phyloP scores from a whole-genome alignment of 2,329 filamentous ascomycete species.

The Capronia epimyces region DNA sequence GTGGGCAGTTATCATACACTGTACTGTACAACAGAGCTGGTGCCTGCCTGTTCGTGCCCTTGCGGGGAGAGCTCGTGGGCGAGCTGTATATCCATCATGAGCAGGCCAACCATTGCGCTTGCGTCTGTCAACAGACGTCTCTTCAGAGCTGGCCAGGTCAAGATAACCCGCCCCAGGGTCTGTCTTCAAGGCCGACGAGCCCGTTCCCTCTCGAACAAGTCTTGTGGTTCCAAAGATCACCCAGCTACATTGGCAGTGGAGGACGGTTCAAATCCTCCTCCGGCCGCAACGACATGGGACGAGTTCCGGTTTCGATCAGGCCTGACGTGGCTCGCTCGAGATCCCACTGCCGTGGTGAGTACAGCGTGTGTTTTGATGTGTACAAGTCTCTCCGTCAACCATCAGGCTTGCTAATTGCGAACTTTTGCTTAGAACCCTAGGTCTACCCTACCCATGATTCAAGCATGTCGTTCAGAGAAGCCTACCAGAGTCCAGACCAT shows the following conservation, averaged over 20 bases:
- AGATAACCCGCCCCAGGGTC: no score
- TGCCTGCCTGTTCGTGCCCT: no score
- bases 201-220: background rate
- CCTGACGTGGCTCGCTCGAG: slow-evolving; percentile 9
- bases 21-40: no score
- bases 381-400: background rate
- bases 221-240: no score
- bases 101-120: background rate
- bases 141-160: background rate
- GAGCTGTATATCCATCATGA: no score
- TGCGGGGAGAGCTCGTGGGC: no score
- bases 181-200: background rate
- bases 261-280: background rate
- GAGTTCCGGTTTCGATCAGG: slow-evolving; percentile 1
- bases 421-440: background rate
- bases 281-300: background rate
- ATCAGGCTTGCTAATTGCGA: background rate
- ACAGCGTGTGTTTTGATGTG: background rate
- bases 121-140: background rate
- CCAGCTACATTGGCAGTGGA: background rate
- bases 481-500: slow-evolving; percentile 1
- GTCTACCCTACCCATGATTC: background rate
- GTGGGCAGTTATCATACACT: no score
- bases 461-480: background rate
- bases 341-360: slow-evolving; percentile 10